A percentile compares a stretch with the other conserved stretches of the same genome.
Evolutionary conservation across 2,329 filamentous ascomycete genomes (phyloP).

Genomic region (Clonostachys rhizophaga): DNA sequence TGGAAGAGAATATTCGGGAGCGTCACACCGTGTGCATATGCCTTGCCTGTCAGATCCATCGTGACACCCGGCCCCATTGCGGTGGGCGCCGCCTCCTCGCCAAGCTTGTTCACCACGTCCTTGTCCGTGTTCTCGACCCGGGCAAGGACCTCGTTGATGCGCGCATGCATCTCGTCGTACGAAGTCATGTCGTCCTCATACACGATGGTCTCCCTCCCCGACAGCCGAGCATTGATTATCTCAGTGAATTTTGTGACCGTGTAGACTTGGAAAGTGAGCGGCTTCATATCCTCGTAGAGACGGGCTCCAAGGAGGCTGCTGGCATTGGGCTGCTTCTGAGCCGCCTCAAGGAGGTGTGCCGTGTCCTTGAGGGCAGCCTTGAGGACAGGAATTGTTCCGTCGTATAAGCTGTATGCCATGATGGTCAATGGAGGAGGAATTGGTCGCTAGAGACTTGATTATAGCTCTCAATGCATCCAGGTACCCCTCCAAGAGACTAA

Average conservation of each 20-base stretch:
- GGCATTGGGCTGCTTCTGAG: slow-evolving; percentile 18
- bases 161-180: slow-evolving; percentile 20
- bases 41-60: slow-evolving; percentile 16
- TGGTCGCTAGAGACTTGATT: too few relatives aligned
- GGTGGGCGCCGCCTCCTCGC: slow-evolving; percentile 14
- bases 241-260: slow-evolving; percentile 16
- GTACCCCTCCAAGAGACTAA: too few relatives aligned
- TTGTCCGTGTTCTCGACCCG: slow-evolving; percentile 19
- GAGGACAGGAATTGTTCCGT: slow-evolving; percentile 18
- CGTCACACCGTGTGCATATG: slow-evolving; percentile 13
- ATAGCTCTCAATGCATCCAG: too few relatives aligned
- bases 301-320: slow-evolving; percentile 18
- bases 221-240: slow-evolving; percentile 17
- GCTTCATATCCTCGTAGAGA: slow-evolving; percentile 29
- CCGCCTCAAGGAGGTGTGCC: slow-evolving; percentile 18
- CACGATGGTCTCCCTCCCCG: slow-evolving; percentile 14
- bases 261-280: slow-evolving; percentile 24
- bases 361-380: slow-evolving; percentile 14
- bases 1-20: slow-evolving; percentile 61
- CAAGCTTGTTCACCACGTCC: slow-evolving; percentile 18
- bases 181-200: slow-evolving; percentile 16
- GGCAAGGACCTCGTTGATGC: slow-evolving; percentile 16
- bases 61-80: slow-evolving; percentile 12
- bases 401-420: slow-evolving; percentile 22
- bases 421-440: background rate